Percentiles rank a stretch among this genome's conserved stretches.
Evolutionary conservation across 371 early-diverging fungal genomes (phyloP).

Genomic region (Lichtheimia corymbifera): DNA sequence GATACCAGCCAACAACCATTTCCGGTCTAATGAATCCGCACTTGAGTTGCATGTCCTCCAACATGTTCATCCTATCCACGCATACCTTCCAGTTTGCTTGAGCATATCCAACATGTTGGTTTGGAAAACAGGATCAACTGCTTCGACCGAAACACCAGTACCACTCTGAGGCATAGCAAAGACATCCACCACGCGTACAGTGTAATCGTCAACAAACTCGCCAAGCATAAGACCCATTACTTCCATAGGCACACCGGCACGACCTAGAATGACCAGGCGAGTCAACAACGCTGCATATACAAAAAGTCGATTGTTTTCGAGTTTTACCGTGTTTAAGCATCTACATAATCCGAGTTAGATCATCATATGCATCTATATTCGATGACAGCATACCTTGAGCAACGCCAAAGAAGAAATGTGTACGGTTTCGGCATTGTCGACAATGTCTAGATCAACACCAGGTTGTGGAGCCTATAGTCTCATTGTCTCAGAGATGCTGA

Average conservation of each 20-base stretch:
- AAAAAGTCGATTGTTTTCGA: not conserved
- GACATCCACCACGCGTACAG: slow-evolving; percentile 99
- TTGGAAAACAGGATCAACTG: slow-evolving; percentile 99
- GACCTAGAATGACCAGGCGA: slow-evolving; percentile 56
- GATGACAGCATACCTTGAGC: slow-evolving; percentile 79
- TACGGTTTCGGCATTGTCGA: slow-evolving; percentile 99
- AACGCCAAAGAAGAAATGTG: slow-evolving; percentile 99
- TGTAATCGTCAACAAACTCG: slow-evolving; percentile 99
- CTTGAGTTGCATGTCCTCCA: not conserved
- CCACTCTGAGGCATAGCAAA: slow-evolving; percentile 99
- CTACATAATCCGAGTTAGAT: not conserved
- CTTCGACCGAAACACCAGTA: slow-evolving; percentile 99
- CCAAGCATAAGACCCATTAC: slow-evolving; percentile 99
- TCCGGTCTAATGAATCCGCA: slow-evolving; percentile 74
- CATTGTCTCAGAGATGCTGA: not conserved
- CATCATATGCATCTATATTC: not conserved
- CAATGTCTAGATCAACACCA: slow-evolving; percentile 84
- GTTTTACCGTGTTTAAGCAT: not conserved
- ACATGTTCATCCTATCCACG: not conserved
- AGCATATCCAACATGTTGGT: slow-evolving; percentile 99
- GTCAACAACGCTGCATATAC: not conserved
- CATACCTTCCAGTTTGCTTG: slow-evolving; percentile 96
- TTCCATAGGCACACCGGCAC: slow-evolving; percentile 99
- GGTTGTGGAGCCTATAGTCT: slow-evolving; percentile 55
- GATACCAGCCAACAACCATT: slow-evolving; percentile 99